Evolutionary conservation across 805 yeast genomes (phyloP).

Genomic region (Kuraishia molischiana): DNA sequence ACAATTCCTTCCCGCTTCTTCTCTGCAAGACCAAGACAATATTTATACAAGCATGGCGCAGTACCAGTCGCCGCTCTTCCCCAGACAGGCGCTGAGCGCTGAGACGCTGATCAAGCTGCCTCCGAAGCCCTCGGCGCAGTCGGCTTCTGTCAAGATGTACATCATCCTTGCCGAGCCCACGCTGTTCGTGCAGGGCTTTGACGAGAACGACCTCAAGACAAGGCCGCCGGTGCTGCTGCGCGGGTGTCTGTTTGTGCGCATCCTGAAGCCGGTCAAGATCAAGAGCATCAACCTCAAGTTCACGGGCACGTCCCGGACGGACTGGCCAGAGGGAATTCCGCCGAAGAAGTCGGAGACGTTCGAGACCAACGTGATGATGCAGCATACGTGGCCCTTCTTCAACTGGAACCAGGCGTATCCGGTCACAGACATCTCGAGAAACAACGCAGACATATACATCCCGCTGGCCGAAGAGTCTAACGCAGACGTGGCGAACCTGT

Average conservation of each 20-base stretch:
- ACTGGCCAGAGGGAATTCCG: slow-evolving; percentile 98
- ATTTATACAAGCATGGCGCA: slow-evolving; percentile 4
- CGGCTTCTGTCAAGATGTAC: slow-evolving; percentile 60
- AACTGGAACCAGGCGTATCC: slow-evolving; percentile 22
- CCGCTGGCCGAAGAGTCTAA: slow-evolving; percentile 14
- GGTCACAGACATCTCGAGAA: slow-evolving; percentile 18
- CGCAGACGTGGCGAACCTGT: slow-evolving; percentile 24
- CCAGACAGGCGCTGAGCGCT: slow-evolving; percentile 25
- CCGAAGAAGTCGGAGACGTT: slow-evolving; percentile 63
- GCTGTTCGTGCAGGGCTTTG: slow-evolving; percentile 76
- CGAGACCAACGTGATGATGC: slow-evolving; percentile 58
- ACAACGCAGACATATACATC: slow-evolving; percentile 38
- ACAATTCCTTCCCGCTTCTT: neutral
- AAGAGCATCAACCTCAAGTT: slow-evolving; percentile 54
- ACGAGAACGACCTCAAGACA: slow-evolving; percentile 47
- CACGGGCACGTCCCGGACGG: slow-evolving; percentile 67
- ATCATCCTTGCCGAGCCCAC: slow-evolving; percentile 72
- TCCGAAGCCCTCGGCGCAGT: slow-evolving; percentile 46
- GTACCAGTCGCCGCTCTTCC: slow-evolving; percentile 39
- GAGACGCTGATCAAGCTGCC: slow-evolving; percentile 39
- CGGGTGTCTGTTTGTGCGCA: slow-evolving; percentile 65
- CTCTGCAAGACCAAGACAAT: neutral
- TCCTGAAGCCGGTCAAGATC: slow-evolving; percentile 63
- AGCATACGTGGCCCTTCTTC: slow-evolving; percentile 91
- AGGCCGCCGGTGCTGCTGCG: slow-evolving; percentile 74